Conservation (phyloP, 495 filamentous ascomycete genomes). For the Penicillium antarcticum region DNA sequence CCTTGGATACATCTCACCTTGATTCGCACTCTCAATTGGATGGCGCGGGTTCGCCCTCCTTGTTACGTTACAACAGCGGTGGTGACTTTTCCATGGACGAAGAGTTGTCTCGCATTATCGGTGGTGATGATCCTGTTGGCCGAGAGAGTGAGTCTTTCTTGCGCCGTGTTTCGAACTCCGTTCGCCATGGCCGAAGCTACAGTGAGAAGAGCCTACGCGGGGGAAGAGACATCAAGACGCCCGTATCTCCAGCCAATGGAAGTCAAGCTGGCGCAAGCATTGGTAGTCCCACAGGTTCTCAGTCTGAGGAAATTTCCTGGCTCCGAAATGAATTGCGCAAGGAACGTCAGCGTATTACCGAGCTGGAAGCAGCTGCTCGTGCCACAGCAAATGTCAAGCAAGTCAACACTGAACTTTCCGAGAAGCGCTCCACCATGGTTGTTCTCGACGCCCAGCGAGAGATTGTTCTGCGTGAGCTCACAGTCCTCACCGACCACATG, state of each 20-base stretch:
- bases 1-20: constrained; percentile 46
- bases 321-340: constrained; percentile 76
- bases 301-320: constrained; percentile 67
- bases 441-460: constrained; percentile 92
- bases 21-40: constrained; percentile 36
- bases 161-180: constrained; percentile 84
- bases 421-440: constrained; percentile 96
- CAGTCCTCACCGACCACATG: constrained; percentile 77
- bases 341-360: constrained; percentile 74
- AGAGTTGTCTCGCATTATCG: constrained; percentile 79
- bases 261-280: constrained; percentile 60
- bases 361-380: constrained; percentile 71
- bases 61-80: constrained; percentile 69
- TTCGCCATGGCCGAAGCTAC: constrained; percentile 88
- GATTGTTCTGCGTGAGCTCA: constrained; percentile 88
- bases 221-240: constrained; percentile 56
- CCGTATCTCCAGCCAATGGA: constrained; percentile 70
- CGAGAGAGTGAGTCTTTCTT: constrained; percentile 63
- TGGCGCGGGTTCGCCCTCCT: constrained; percentile 56
- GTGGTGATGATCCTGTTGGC: constrained; percentile 55
- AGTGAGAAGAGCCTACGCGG: constrained; percentile 62
- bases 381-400: constrained; percentile 77
- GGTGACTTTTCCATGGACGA: constrained; percentile 88
- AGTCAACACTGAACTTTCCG: constrained; percentile 79
- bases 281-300: constrained; percentile 66